Conservation (phyloP, 352 stramenopile species). For the Saprolegnia diclina region DNA sequence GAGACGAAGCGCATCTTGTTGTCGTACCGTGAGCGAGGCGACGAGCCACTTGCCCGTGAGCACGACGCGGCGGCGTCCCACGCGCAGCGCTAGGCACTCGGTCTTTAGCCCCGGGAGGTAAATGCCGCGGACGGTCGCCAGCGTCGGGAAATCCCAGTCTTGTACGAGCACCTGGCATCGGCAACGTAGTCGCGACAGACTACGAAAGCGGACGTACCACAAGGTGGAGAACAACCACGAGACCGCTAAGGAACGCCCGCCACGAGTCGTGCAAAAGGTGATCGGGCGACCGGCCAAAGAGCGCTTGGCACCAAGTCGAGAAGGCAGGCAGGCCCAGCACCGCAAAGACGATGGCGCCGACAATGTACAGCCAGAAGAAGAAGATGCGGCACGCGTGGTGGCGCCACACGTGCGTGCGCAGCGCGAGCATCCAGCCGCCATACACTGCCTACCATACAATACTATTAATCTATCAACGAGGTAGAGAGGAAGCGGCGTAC, state of each 20-base stretch:
- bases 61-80: not conserved
- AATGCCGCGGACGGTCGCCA: conserved; percentile 8
- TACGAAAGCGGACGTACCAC: not conserved
- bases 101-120: conserved; percentile 14
- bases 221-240: conserved; percentile 19
- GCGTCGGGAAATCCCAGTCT: conserved; percentile 27
- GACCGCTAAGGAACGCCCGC: conserved; percentile 18
- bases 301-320: not conserved
- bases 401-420: conserved; percentile 20
- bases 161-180: conserved; percentile 16
- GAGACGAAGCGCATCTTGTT: not conserved
- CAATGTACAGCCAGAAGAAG: conserved; percentile 13
- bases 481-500: not conserved
- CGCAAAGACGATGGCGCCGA: conserved; percentile 2
- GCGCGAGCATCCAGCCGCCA: conserved; percentile 7
- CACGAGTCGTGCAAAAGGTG: conserved; percentile 16
- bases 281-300: not conserved
- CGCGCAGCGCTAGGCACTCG: not conserved
- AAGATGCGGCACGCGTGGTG: conserved; percentile 12
- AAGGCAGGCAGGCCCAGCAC: conserved; percentile 1
- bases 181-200: not conserved
- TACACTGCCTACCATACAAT: not conserved
- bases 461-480: not conserved
- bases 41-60: conserved; percentile 27
- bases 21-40: not conserved